phyloP scores from a whole-genome alignment of 768 basidiomycete species.

The Termitomyces heimii region DNA sequence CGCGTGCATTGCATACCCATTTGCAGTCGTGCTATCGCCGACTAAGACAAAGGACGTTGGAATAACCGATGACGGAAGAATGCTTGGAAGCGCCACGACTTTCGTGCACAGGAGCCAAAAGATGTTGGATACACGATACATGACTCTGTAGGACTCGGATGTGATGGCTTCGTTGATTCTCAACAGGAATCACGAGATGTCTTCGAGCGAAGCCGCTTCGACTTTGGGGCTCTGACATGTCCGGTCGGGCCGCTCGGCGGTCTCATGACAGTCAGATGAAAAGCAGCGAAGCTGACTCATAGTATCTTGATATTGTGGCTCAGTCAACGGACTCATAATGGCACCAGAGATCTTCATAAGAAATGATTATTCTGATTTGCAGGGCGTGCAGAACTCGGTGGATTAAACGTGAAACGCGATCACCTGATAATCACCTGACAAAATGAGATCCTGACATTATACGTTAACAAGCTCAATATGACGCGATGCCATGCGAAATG shows the following conservation, averaged over 20 bases:
- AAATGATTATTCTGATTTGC: neutral
- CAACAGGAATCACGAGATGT: neutral
- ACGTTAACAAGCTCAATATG: slow-evolving; percentile 24
- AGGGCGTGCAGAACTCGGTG: neutral
- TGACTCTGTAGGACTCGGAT: neutral
- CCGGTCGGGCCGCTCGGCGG: neutral
- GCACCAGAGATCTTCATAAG: neutral
- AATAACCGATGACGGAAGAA: neutral
- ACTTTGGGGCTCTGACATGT: neutral
- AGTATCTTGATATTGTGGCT: neutral
- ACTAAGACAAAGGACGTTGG: neutral
- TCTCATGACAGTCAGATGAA: neutral
- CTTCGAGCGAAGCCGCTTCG: neutral
- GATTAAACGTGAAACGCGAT: neutral
- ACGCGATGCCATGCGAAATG: slow-evolving; percentile 32
- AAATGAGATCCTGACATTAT: neutral
- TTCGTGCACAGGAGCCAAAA: neutral
- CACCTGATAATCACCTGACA: neutral
- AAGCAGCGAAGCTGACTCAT: neutral
- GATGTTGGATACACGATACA: neutral
- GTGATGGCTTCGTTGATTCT: no score
- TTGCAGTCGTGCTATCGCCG: neutral
- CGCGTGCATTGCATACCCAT: neutral
- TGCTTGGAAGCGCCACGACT: neutral
- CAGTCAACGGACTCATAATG: neutral